Evolutionary conservation across 176 grass and related monocot genomes (phyloP), one percentile per base, ranked within the genome.

Genomic region (Bothriochloa decipiens): DNA sequence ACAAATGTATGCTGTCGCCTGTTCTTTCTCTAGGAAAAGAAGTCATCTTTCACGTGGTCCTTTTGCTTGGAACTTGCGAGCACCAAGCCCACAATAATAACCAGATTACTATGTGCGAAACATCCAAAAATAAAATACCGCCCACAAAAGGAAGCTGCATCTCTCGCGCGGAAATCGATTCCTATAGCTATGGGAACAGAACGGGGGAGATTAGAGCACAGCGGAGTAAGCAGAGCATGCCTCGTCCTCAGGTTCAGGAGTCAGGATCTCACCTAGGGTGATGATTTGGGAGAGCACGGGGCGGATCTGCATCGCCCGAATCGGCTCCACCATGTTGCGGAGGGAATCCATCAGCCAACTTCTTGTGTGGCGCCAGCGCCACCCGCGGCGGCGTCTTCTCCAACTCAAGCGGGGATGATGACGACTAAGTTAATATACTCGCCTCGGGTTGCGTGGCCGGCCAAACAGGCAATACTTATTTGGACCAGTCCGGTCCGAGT

Each of bases 201-300:
- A 27, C 23, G 23, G 60, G 60, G 60, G 60, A 13, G 60, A 62
- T 11, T 63, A 2, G 60, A 11, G 55, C 20, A 23, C 17, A 8
- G 50, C 50, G 55, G 22, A 61, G 57, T 11, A 22, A 60, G 57
- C 23, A 26, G 58, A 25, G 58, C 26, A 61, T n/a, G 58, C 58
- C n/a, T 61, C 1, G 10, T n/a, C 57, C 57, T 14, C 50, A 53
- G 5, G n/a, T n/a, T n/a, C n/a, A n/a, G 4, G 32, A 3, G 2
- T 36, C 35, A 36, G 35, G 35, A 0, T 36, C 6, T 61, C 37
- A 91, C 90, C 90, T 17, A 91, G 90, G 90, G 78, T 88, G 49
- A 91, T 32, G 78, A 85, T 73, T 76, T 88, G 90, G 68, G 41
- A 22, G 86, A 91, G 82, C 36, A 78, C 77, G 28, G 85, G 82